phyloP scores from a whole-genome alignment of 306 rosid genomes.

The Senna siamea region DNA sequence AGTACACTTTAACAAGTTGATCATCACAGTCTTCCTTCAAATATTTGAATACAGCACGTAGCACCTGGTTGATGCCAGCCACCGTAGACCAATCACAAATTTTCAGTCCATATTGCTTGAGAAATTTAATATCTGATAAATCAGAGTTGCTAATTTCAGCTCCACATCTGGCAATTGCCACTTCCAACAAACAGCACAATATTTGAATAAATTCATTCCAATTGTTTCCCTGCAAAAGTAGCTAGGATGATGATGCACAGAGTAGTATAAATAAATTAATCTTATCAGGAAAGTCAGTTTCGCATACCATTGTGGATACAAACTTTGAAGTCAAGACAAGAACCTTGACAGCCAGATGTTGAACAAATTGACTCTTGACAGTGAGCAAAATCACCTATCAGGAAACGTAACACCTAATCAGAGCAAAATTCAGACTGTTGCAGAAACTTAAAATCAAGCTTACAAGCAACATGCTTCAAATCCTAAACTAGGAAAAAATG shows the following conservation, averaged over 20 bases:
- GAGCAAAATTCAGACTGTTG: not conserved
- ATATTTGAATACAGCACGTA: conserved; percentile 61
- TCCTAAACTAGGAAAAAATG: not conserved
- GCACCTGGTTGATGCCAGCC: conserved; percentile 56
- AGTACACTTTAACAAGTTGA: conserved; percentile 49
- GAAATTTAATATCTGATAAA: conserved; percentile 41
- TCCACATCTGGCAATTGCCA: conserved; percentile 49
- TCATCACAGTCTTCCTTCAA: conserved; percentile 59
- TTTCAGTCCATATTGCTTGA: conserved; percentile 46
- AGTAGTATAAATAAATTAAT: conserved; percentile 16
- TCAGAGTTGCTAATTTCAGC: conserved; percentile 38
- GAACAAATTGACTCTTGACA: conserved; percentile 52
- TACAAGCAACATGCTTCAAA: not conserved
- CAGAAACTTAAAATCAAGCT: conserved; percentile 7
- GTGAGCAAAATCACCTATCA: conserved; percentile 51
- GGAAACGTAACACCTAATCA: conserved; percentile 32
- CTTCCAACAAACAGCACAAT: conserved; percentile 54
- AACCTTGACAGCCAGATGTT: conserved; percentile 54
- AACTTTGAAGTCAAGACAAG: conserved; percentile 48
- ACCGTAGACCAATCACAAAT: conserved; percentile 63
- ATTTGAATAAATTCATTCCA: conserved; percentile 52
- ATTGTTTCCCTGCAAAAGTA: conserved; percentile 47
- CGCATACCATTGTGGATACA: conserved; percentile 41
- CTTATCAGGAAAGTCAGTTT: conserved; percentile 20
- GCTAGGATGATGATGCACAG: conserved; percentile 7